phyloP scores from a whole-genome alignment of 1,139 yeast species.

The Sugiyamaella neomexicana region DNA sequence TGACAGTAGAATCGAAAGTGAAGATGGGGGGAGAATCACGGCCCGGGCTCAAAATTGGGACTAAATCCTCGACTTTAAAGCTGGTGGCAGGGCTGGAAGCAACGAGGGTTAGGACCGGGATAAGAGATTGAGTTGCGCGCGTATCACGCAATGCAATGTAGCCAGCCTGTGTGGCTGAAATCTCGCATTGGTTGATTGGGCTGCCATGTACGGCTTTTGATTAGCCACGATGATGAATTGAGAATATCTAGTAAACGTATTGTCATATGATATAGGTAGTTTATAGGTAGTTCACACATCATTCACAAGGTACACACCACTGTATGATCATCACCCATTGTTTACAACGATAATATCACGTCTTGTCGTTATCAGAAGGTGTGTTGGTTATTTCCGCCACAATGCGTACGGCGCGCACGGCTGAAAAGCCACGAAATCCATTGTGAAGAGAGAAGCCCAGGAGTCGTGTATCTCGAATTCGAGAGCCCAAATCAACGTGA shows the following conservation, averaged over 20 bases:
- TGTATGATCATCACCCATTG: too few relatives aligned
- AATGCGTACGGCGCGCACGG: slow-evolving; percentile 4
- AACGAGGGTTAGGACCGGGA: neutral
- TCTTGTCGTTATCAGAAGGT: too few relatives aligned
- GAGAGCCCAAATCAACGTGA: neutral
- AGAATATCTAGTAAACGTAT: too few relatives aligned
- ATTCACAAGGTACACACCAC: too few relatives aligned
- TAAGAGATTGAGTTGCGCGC: slow-evolving; percentile 8
- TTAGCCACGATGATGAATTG: too few relatives aligned
- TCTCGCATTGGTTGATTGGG: neutral
- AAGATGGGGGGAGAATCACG: neutral
- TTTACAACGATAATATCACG: too few relatives aligned
- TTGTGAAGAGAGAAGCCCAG: neutral
- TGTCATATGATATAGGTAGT: too few relatives aligned
- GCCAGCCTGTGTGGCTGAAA: neutral
- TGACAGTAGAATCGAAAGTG: neutral
- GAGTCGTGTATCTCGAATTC: neutral
- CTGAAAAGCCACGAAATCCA: slow-evolving; percentile 12
- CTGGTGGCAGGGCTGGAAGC: slow-evolving; percentile 7
- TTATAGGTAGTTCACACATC: too few relatives aligned
- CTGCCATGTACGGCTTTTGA: too few relatives aligned
- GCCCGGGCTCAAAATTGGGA: slow-evolving; percentile 5
- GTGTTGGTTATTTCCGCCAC: too few relatives aligned
- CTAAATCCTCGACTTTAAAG: neutral
- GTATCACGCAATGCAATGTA: slow-evolving; percentile 10